Evolutionary conservation across 768 basidiomycete species (phyloP).

Genomic region (Trametes meyenii): DNA sequence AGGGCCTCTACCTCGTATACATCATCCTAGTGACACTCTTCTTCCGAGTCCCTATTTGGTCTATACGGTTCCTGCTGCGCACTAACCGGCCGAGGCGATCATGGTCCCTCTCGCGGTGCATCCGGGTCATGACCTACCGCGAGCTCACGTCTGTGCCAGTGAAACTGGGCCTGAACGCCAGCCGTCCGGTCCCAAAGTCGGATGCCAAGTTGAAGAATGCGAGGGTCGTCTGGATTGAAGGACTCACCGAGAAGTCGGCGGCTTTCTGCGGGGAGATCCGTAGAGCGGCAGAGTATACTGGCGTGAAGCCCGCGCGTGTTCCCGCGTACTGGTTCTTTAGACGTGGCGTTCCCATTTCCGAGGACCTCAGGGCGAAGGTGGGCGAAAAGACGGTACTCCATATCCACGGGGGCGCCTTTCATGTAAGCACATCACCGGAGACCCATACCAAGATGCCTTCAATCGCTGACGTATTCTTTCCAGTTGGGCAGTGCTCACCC

Average conservation of each 20-base stretch:
- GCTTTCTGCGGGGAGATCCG: conserved; percentile 26
- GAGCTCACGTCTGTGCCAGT: not conserved
- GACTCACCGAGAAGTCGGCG: conserved; percentile 32
- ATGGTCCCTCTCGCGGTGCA: conserved; percentile 21
- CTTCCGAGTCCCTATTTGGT: conserved; percentile 18
- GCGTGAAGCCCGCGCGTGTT: conserved; percentile 19
- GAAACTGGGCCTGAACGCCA: not conserved
- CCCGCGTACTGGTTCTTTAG: conserved; percentile 27
- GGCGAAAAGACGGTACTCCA: conserved; percentile 18
- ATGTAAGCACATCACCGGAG: not conserved
- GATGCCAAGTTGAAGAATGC: conserved; percentile 10
- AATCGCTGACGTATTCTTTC: not conserved
- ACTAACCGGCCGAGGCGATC: conserved; percentile 9
- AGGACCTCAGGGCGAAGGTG: conserved; percentile 2
- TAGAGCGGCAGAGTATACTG: conserved; percentile 9
- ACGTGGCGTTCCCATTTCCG: not conserved
- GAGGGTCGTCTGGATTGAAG: conserved; percentile 38
- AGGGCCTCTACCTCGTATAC: conserved; percentile 19
- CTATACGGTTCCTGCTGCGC: conserved; percentile 12
- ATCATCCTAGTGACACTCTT: conserved; percentile 6
- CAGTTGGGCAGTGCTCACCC: conserved; percentile 21
- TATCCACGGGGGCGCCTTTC: conserved; percentile 22
- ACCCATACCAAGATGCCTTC: not conserved
- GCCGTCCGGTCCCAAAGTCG: not conserved
- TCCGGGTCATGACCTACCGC: conserved; percentile 3